Base-by-base conservation (phyloP, 192 early-diverging fungal genomes). In the Jimgerdemannia lactiflua region DNA sequence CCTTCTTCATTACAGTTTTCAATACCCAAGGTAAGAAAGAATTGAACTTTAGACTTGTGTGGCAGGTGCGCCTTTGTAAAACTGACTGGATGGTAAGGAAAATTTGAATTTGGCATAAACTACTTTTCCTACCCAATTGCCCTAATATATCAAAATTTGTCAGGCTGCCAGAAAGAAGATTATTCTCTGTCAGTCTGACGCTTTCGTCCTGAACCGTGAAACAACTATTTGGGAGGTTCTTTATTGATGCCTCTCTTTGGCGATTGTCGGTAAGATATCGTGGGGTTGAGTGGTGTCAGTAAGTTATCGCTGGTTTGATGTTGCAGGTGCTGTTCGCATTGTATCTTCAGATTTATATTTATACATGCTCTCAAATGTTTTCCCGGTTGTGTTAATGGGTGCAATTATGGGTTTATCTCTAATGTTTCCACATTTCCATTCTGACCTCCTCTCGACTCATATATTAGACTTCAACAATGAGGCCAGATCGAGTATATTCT, bases 161-260 rank as follows among this genome's bases (percentile, higher is more conserved):
- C 95, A n/a, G n/a, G 80, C 72, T 3, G 82, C 87, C 72, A 93
- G 94, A 40, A 94, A 94, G 76, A 89, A 87, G 7, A 77, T 96
- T 10, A 69, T 96, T 19, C 80, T 96, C 9, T 92, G 91, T 6
- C 81, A 95, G 39, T 91, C 92, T 74, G 92, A 89, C 39, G 29
- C 29, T 29, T 29, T 29, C 29, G n/a, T n/a, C n/a, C n/a, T n/a
- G n/a, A n/a, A n/a, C n/a, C n/a, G 41, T 95, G 91, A 89, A 89
- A 95, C 73, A 80, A 92, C 72, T 95, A 95, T 70, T 78, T 93
- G 14, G 91, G 88, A 43, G 93, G 94, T 11, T 83, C 81, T 39
- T 82, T 88, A 7, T 29, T 71, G 3, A 86, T 74, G 9, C 87
- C 93, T 14, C 95, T 94, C 0, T 91, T 96, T 54, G 92, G 90